Evolutionary conservation across 1,139 yeast genomes (phyloP).

Genomic region (Candida pseudoviswanathii): DNA sequence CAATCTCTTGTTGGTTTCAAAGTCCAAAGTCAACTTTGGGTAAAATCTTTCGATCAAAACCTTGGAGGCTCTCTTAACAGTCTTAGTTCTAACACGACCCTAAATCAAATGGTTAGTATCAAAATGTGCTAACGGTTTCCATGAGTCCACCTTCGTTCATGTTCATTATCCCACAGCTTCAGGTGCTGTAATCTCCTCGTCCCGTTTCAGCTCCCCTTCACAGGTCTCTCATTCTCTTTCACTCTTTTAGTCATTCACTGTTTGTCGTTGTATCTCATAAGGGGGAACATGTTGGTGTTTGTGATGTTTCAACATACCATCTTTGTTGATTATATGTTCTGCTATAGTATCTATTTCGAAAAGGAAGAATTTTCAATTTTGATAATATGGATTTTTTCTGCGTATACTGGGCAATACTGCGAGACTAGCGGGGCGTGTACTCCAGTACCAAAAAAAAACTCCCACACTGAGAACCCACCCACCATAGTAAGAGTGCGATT

Average conservation of each 20-base stretch:
- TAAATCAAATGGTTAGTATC: conserved; percentile 40
- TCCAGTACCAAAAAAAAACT: not conserved
- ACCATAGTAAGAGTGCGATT: not conserved
- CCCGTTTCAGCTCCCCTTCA: too few relatives aligned
- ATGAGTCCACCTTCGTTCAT: too few relatives aligned
- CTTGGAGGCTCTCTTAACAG: conserved; percentile 99
- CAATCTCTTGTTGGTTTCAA: conserved; percentile 99
- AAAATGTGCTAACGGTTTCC: too few relatives aligned
- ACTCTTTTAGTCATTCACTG: not conserved
- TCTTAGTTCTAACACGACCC: conserved; percentile 99
- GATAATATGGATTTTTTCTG: conserved; percentile 7
- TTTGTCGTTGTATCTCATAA: not conserved
- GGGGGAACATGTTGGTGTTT: not conserved
- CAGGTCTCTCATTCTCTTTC: too few relatives aligned
- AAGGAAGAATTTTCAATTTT: conserved; percentile 8
- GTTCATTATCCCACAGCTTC: not conserved
- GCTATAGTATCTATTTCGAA: conserved; percentile 1
- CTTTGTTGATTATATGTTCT: conserved; percentile 28
- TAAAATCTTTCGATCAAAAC: conserved; percentile 99
- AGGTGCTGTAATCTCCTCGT: too few relatives aligned
- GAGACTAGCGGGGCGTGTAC: not conserved
- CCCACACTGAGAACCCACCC: not conserved
- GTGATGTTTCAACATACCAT: conserved; percentile 34
- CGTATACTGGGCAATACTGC: not conserved
- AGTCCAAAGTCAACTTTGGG: conserved; percentile 99